A percentile compares a stretch with the other conserved stretches of the same genome.
Evolutionary conservation across 176 grass and related monocot genomes (phyloP).

Genomic region (Puya raimondii): DNA sequence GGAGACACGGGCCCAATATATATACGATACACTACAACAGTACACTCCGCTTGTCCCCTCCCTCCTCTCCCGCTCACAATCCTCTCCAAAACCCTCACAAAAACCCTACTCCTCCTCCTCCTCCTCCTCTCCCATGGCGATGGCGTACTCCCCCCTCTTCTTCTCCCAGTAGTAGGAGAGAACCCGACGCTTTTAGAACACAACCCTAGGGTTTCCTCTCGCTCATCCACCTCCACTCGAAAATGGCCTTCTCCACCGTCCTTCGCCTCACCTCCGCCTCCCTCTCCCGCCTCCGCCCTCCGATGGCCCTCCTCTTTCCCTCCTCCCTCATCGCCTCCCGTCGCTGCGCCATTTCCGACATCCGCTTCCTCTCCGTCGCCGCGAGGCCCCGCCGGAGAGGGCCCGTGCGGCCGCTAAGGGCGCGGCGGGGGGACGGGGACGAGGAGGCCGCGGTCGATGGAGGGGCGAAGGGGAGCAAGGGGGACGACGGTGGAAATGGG

Average conservation of each 20-base stretch:
- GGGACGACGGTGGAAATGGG: slow-evolving; percentile 13
- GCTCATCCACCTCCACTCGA: neutral
- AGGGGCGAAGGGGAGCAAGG: slow-evolving; percentile 10
- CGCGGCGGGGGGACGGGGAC: slow-evolving; percentile 15
- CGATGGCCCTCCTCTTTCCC: slow-evolving; percentile 32
- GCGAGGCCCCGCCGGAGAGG: neutral
- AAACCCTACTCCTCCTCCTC: slow-evolving; percentile 17
- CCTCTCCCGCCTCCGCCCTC: slow-evolving; percentile 5
- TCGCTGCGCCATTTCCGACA: slow-evolving; percentile 16
- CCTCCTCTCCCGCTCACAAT: slow-evolving; percentile 3
- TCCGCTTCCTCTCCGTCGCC: slow-evolving; percentile 26
- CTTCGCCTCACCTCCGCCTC: slow-evolving; percentile 36
- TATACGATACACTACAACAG: too few species aligned
- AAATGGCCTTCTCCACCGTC: slow-evolving; percentile 51
- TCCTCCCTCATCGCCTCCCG: slow-evolving; percentile 16
- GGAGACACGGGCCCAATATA: too few species aligned
- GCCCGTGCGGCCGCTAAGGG: neutral
- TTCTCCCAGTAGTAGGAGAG: neutral
- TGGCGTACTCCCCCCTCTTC: neutral
- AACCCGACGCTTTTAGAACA: neutral
- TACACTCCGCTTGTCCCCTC: neutral
- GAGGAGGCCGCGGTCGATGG: slow-evolving; percentile 2
- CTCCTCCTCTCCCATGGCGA: neutral
- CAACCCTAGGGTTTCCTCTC: neutral
- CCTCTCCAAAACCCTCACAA: slow-evolving; percentile 35